Conservation (phyloP, 805 yeast genomes). For the Metschnikowia vanudenii region DNA sequence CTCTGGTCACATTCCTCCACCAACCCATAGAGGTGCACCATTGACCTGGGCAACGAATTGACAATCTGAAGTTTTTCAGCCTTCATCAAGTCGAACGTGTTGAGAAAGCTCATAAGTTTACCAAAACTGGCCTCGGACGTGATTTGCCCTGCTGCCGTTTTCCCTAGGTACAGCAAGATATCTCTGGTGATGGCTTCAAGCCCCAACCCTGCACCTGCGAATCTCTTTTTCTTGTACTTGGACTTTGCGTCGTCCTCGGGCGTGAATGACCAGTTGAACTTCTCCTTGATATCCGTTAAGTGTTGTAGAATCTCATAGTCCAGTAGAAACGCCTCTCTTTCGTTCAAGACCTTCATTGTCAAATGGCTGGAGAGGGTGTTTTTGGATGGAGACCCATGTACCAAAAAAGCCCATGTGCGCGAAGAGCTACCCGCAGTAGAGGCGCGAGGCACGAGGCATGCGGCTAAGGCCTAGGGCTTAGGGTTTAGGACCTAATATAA, state of each 20-base stretch:
- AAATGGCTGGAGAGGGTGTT: too few relatives aligned
- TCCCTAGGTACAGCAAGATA: constrained; percentile 39
- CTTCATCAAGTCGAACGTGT: constrained; percentile 62
- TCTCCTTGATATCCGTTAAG: constrained; percentile 46
- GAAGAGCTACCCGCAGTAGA: constrained; percentile 1
- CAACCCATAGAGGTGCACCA: constrained; percentile 75
- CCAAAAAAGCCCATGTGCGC: neutral
- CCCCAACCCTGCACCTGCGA: constrained; percentile 43
- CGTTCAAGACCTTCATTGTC: constrained; percentile 44
- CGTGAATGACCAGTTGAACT: constrained; percentile 46
- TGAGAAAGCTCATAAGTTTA: constrained; percentile 46
- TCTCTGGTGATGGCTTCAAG: constrained; percentile 52
- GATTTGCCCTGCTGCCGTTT: constrained; percentile 26
- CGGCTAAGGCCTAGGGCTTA: too few relatives aligned
- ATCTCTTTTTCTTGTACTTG: constrained; percentile 26
- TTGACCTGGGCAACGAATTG: constrained; percentile 73
- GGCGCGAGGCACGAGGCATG: too few relatives aligned
- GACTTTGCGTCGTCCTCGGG: constrained; percentile 29
- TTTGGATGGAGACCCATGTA: too few relatives aligned
- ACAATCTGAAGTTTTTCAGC: constrained; percentile 82
- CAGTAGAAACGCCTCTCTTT: constrained; percentile 58
- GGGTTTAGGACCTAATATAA: too few relatives aligned
- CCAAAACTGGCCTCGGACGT: constrained; percentile 24
- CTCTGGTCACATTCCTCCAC: constrained; percentile 93
- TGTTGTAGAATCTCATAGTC: constrained; percentile 65